Base-by-base conservation (phyloP, 768 basidiomycete genomes). In the Russula sp. region DNA sequence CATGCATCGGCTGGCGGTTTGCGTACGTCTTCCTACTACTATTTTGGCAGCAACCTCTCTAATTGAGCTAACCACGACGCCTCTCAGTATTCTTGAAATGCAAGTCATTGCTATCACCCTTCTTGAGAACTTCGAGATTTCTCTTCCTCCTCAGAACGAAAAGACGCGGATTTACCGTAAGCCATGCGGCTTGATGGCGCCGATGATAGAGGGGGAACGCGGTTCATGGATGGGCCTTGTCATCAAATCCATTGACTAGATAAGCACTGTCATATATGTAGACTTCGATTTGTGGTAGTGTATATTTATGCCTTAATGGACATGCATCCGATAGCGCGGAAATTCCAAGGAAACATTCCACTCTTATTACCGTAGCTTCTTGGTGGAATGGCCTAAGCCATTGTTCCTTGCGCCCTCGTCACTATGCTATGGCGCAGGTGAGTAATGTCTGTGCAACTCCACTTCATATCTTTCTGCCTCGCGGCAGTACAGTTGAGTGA, bases 101-200 rank as follows among this genome's bases (percentile, higher is more conserved):
- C 46, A 61, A 25, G 10, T 22, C 22, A 43, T 61, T 18, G 29
- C 25, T 10, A 39, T n/a, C 10, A 18, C 25, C 22, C 46, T 56
- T 25, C 36, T 56, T 18, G 54, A 61, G 36, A 46, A 56, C 38
- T 61, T 61, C 13, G 54, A 56, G 36, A 35, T 61, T 14, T 56
- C 46, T 10, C 42, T 56, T 7, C 54, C 60, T 5, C 53, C 53
- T 45, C 45, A 53, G 20, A 48, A 34, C 6, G 47, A 61, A 43
- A 50, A 35, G 46, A 48, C 41, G 11, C 45, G 47, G 18, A 56
- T 60, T 8, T 47, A 39, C 22, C 53, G 53, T 36, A 60, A 48
- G n/a, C 59, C 59, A 7, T 3, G 3, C 9, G 53, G 45, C 52
- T 3, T 55, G 11, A 60, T 60, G 59, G 6, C 22, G 32, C 59